Evolutionary conservation across 2,329 filamentous ascomycete genomes (phyloP).

Genomic region (Trichoderma sp.): DNA sequence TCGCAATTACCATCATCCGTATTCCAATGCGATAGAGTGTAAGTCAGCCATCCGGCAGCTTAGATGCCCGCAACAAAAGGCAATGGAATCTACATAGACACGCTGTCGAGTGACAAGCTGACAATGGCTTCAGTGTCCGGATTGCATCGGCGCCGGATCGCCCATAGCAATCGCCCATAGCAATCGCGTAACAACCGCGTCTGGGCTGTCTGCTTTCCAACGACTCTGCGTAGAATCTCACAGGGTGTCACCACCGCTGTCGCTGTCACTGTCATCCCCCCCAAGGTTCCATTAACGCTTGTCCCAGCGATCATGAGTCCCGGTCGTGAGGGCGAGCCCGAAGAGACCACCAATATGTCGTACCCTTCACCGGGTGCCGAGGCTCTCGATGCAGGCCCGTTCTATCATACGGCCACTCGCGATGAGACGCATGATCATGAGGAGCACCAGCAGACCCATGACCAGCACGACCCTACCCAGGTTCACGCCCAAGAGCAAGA

Average conservation of each 20-base stretch:
- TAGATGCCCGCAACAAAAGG: conserved; percentile 6
- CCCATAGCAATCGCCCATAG: too few species aligned
- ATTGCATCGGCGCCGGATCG: conserved; percentile 15
- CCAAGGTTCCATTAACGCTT: neutral
- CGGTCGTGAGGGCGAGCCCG: conserved; percentile 34
- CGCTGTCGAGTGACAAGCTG: conserved; percentile 22
- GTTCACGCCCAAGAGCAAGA: conserved; percentile 30
- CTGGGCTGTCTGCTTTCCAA: neutral
- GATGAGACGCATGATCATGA: conserved; percentile 31
- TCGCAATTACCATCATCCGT: conserved; percentile 45
- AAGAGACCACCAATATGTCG: conserved; percentile 38
- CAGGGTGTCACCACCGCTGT: neutral
- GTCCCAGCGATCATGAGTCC: conserved; percentile 30
- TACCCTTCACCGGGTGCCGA: conserved; percentile 49
- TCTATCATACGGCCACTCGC: conserved; percentile 41
- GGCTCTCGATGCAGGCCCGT: conserved; percentile 41
- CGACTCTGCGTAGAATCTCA: neutral
- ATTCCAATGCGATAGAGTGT: conserved; percentile 31
- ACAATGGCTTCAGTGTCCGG: conserved; percentile 23
- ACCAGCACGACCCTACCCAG: conserved; percentile 31
- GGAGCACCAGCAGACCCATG: conserved; percentile 23
- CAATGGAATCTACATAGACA: neutral
- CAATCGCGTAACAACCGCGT: conserved; percentile 18
- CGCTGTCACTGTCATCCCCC: too few species aligned
- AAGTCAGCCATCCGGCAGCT: conserved; percentile 29